Conservation (phyloP, 1,284 basidiomycete genomes). For the Coniferiporia weirii region DNA sequence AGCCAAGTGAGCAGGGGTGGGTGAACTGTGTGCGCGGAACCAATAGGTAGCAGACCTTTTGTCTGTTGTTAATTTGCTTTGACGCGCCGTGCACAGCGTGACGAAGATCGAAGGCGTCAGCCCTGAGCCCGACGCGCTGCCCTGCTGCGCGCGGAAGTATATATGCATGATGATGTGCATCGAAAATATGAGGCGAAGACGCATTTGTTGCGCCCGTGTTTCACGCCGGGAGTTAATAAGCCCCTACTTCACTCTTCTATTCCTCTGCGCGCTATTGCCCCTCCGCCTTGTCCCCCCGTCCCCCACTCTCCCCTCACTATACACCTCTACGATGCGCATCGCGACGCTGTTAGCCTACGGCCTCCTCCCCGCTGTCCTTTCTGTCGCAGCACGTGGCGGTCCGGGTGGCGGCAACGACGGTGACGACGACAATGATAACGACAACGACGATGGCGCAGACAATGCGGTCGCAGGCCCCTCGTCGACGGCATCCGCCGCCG, state of each 20-base stretch:
- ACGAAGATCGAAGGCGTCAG: too few species aligned
- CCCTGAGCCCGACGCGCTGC: too few species aligned
- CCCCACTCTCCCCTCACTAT: not conserved
- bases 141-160: too few species aligned
- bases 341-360: constrained; percentile 2
- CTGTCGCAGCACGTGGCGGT: not conserved
- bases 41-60: too few species aligned
- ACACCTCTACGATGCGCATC: constrained; percentile 4
- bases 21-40: too few species aligned
- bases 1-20: too few species aligned
- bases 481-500: constrained; percentile 28
- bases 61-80: too few species aligned
- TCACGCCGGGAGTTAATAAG: not conserved
- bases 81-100: too few species aligned
- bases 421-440: constrained; percentile 5
- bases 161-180: too few species aligned
- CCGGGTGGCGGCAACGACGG: not conserved
- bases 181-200: too few species aligned
- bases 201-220: not conserved
- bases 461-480: constrained; percentile 10
- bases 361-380: not conserved
- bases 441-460: not conserved
- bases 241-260: too few species aligned
- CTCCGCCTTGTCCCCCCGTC: not conserved
- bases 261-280: not conserved